These are phyloP conservation scores for Sanguinoderma infundibulare DNA, from an alignment of 1,284 basidiomycete genomes.

Conservation along the genomic window DNA sequence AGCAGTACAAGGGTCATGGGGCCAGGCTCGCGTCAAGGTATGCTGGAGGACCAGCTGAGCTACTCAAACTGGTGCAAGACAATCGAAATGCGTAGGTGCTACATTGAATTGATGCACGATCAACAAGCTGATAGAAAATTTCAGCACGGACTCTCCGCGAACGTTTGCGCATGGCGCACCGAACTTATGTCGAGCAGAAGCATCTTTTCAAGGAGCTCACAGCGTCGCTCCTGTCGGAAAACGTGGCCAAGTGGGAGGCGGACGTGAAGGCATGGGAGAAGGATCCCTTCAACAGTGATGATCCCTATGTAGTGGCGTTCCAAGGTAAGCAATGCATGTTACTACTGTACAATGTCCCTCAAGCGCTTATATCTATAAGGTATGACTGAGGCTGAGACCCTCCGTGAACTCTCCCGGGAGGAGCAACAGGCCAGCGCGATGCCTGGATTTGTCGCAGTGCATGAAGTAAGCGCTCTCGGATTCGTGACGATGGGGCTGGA, in stretches of 20 bases:
- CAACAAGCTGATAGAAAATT: too few species aligned
- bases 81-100: constrained; percentile 8
- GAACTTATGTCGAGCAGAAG: background rate
- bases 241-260: constrained; percentile 2
- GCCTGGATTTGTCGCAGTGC: background rate
- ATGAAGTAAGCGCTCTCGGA: constrained; percentile 3
- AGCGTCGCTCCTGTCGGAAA: background rate
- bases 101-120: background rate
- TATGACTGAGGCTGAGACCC: constrained; percentile 5
- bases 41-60: constrained; percentile 33
- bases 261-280: constrained; percentile 10
- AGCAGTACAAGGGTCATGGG: constrained; percentile 33
- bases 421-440: constrained; percentile 1
- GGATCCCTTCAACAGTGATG: constrained; percentile 1
- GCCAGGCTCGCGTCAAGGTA: constrained; percentile 29
- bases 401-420: background rate
- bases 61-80: constrained; percentile 36
- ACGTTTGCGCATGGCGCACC: background rate
- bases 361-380: background rate
- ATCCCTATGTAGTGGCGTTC: constrained; percentile 6
- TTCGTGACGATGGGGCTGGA: constrained; percentile 19
- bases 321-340: constrained; percentile 1
- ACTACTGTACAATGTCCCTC: background rate
- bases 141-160: constrained; percentile 5
- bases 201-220: background rate